Evolutionary conservation across 2,329 filamentous ascomycete genomes (phyloP).

Genomic region (Malbranchea cinnamomea): DNA sequence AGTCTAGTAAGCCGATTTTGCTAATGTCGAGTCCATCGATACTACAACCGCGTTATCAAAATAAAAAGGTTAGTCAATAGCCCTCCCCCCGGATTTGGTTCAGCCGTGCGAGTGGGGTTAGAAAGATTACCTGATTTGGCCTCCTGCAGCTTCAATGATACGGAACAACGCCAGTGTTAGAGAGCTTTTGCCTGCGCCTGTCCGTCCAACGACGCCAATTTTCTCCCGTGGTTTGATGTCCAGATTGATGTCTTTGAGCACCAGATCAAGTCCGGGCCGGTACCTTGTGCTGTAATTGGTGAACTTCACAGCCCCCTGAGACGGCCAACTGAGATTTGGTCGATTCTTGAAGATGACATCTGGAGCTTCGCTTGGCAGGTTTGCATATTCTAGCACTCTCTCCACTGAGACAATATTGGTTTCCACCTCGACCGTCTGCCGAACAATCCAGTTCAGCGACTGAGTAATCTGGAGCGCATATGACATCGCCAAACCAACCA

Average conservation of each 20-base stretch:
- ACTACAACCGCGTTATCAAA: conserved; percentile 31
- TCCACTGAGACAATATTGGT: conserved; percentile 99
- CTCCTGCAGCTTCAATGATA: conserved; percentile 75
- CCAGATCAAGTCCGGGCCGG: conserved; percentile 73
- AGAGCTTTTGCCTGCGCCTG: conserved; percentile 90
- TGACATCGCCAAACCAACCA: conserved; percentile 88
- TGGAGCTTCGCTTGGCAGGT: conserved; percentile 79
- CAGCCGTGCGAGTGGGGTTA: background rate
- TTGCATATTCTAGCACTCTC: conserved; percentile 88
- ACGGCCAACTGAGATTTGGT: conserved; percentile 81
- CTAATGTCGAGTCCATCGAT: conserved; percentile 87
- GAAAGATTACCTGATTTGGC: conserved; percentile 46
- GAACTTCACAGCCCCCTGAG: conserved; percentile 76
- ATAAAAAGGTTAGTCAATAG: conserved; percentile 9
- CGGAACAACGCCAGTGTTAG: conserved; percentile 86
- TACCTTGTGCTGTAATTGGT: conserved; percentile 91
- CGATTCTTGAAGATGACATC: conserved; percentile 82
- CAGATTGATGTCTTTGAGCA: conserved; percentile 82
- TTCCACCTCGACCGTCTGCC: conserved; percentile 98
- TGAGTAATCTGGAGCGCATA: conserved; percentile 95
- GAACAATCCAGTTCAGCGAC: conserved; percentile 96
- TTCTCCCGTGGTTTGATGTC: conserved; percentile 95
- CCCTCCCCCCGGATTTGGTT: conserved; percentile 1
- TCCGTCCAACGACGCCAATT: conserved; percentile 92
- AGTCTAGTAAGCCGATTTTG: conserved; percentile 74